These are phyloP conservation scores for Ophiostoma quercus DNA, from an alignment of 2,329 filamentous ascomycete genomes.

Conservation along the genomic window DNA sequence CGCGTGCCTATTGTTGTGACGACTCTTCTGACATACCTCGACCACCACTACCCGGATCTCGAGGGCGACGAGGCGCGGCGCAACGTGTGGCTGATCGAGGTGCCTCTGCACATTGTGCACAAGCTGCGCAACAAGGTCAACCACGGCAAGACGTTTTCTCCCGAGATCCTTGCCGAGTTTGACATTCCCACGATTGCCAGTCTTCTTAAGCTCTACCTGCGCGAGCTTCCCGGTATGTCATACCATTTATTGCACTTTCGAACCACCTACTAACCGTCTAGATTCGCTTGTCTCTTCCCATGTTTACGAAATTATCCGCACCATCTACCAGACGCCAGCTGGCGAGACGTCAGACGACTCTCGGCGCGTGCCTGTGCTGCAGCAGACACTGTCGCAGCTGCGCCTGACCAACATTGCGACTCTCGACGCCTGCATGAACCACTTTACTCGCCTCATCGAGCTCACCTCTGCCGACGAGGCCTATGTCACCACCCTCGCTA, in stretches of 20 bases:
- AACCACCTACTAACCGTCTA: slow-evolving; percentile 35
- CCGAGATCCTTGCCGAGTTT: slow-evolving; percentile 75
- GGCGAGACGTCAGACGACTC: slow-evolving; percentile 66
- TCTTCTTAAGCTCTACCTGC: slow-evolving; percentile 85
- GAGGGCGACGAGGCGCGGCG: slow-evolving; percentile 92
- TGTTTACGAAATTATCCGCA: slow-evolving; percentile 98
- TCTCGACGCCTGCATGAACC: slow-evolving; percentile 95
- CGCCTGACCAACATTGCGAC: slow-evolving; percentile 96
- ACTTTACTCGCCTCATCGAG: slow-evolving; percentile 94
- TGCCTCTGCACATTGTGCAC: slow-evolving; percentile 78
- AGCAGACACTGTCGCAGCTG: slow-evolving; percentile 91
- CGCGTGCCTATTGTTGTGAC: slow-evolving; percentile 90
- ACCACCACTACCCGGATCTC: slow-evolving; percentile 94
- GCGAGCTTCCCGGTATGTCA: slow-evolving; percentile 65
- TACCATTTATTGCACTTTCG: neutral
- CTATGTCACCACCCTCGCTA: slow-evolving; percentile 71
- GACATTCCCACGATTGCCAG: slow-evolving; percentile 93
- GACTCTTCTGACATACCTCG: slow-evolving; percentile 86
- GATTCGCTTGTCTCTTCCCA: slow-evolving; percentile 98
- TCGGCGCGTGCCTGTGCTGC: slow-evolving; percentile 80
- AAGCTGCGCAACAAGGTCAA: slow-evolving; percentile 78
- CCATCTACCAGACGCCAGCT: slow-evolving; percentile 81
- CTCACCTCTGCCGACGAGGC: slow-evolving; percentile 90
- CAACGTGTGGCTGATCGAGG: slow-evolving; percentile 90
- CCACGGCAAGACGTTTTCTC: slow-evolving; percentile 72